Evolutionary conservation across 345 rosid species (phyloP).

Genomic region (Mallotus nudiflorus): DNA sequence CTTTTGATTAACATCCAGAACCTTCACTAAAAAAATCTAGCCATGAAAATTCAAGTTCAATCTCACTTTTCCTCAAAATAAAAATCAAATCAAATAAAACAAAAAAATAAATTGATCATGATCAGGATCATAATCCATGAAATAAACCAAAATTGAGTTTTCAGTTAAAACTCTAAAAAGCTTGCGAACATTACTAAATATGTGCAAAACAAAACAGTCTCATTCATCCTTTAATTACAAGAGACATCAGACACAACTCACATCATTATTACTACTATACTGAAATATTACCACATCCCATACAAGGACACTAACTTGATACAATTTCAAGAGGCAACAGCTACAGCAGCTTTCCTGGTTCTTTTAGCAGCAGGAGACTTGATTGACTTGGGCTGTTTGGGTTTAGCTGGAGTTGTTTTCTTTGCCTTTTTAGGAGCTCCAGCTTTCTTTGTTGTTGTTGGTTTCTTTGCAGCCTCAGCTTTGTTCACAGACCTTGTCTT

Average conservation of each 20-base stretch:
- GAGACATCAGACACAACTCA: neutral
- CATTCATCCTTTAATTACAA: conserved; percentile 3
- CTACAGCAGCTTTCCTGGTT: conserved; percentile 47
- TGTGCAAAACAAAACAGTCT: neutral
- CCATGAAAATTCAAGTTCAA: too few relatives aligned
- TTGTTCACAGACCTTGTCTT: conserved; percentile 42
- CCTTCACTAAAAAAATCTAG: too few relatives aligned
- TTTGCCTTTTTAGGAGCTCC: conserved; percentile 36
- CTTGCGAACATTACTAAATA: neutral
- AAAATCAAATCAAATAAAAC: too few relatives aligned
- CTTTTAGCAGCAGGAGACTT: conserved; percentile 44
- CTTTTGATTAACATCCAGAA: too few relatives aligned
- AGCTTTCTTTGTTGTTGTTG: conserved; percentile 30
- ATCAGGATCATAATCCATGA: too few relatives aligned
- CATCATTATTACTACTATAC: neutral
- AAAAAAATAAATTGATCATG: too few relatives aligned
- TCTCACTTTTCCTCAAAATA: too few relatives aligned
- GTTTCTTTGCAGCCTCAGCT: conserved; percentile 31
- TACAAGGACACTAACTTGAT: neutral
- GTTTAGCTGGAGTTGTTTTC: conserved; percentile 40
- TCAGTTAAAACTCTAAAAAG: too few relatives aligned
- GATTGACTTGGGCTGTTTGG: conserved; percentile 45
- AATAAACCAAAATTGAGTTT: too few relatives aligned
- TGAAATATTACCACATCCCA: neutral
- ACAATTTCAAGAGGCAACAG: conserved; percentile 26